Evolutionary conservation across 176 grass and related monocot genomes (phyloP).

Genomic region (Paspalum notatum): DNA sequence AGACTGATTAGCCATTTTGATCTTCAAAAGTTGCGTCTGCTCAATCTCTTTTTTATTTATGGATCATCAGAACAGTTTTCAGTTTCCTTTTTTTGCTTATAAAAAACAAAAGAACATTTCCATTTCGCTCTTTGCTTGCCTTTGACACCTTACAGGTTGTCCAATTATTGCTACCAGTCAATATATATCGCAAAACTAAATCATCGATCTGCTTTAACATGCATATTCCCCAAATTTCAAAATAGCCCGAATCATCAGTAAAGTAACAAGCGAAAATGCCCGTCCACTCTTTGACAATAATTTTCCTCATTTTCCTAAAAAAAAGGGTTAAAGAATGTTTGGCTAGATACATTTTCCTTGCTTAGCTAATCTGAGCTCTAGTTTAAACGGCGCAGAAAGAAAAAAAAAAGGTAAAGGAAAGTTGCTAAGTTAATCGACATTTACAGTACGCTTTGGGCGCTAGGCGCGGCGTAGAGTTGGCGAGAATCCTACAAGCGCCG

Average conservation of each 20-base stretch:
- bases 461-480: constrained; percentile 23
- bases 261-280: not conserved
- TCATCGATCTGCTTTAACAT: not conserved
- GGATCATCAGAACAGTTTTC: not conserved
- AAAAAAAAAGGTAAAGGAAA: not conserved
- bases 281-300: not conserved
- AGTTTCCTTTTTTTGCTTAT: not conserved
- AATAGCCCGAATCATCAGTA: not conserved
- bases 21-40: not conserved
- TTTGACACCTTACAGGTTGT: not conserved
- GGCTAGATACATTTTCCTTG: no score
- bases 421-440: not conserved
- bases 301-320: not conserved
- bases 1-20: not conserved
- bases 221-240: not conserved
- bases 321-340: not conserved
- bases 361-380: not conserved
- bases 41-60: not conserved
- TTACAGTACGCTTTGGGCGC: not conserved
- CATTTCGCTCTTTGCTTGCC: not conserved
- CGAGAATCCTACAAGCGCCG: constrained; percentile 40
- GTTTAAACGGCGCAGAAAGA: constrained; percentile 17
- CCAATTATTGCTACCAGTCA: not conserved
- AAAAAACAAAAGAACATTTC: not conserved
- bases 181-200: not conserved